Conservation (phyloP, 1,284 basidiomycete genomes). For the Papiliotrema terrestris region DNA sequence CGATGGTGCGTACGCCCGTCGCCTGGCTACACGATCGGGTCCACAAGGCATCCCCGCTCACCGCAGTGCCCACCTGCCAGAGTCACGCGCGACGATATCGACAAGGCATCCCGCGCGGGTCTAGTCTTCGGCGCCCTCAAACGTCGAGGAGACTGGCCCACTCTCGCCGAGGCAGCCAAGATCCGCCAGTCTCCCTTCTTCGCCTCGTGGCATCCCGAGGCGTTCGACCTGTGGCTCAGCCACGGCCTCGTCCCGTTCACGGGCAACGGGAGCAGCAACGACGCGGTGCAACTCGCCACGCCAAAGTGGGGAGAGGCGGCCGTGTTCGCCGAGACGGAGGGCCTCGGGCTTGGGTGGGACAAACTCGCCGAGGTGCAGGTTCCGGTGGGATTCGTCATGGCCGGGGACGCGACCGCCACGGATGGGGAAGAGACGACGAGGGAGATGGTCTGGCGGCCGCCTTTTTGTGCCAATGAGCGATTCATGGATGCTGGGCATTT, state of each 20-base stretch:
- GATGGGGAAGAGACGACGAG: conserved; percentile 24
- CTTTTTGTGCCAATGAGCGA: conserved; percentile 25
- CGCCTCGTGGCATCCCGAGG: conserved; percentile 54
- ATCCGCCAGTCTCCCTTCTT: conserved; percentile 52
- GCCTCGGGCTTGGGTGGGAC: conserved; percentile 32
- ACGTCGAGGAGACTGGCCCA: conserved; percentile 64
- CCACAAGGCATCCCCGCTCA: neutral
- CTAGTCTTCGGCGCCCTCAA: conserved; percentile 55
- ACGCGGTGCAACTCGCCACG: conserved; percentile 32
- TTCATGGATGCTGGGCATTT: conserved; percentile 36
- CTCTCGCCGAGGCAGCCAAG: conserved; percentile 58
- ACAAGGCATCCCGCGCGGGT: conserved; percentile 7
- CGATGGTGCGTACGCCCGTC: conserved; percentile 47
- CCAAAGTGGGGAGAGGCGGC: conserved; percentile 34
- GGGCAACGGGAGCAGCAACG: neutral
- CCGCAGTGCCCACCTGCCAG: neutral
- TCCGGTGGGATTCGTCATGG: conserved; percentile 36
- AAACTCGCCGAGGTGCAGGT: conserved; percentile 21
- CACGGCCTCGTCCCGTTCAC: conserved; percentile 56
- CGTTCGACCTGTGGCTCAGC: conserved; percentile 65
- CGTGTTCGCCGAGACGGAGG: conserved; percentile 30
- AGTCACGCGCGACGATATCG: neutral
- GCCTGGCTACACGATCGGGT: neutral
- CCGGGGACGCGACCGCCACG: conserved; percentile 21
- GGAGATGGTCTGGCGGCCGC: conserved; percentile 37